Base-by-base conservation (phyloP, 208 protist species). In the Novymonas esmeraldas region DNA sequence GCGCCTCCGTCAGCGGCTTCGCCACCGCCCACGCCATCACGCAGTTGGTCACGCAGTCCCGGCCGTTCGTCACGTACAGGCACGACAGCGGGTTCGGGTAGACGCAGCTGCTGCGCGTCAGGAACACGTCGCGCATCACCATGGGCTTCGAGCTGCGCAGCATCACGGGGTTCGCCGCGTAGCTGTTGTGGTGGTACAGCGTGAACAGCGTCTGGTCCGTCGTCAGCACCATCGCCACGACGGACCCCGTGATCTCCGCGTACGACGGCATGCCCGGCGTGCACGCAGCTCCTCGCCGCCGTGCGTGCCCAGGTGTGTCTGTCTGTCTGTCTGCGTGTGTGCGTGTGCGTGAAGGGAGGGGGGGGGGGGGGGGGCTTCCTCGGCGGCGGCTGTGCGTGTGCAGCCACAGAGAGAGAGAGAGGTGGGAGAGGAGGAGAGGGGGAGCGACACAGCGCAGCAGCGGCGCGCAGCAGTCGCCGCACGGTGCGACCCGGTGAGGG, bases 71-170 rank as follows among this genome's bases (percentile, higher is more conserved):
- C 16, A 94, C 84, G 67, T 93, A 94, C 1, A 96, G 36, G 57
- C 78, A 86, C 0, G 91, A 94, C 9, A 96, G 83, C 41, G 91
- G 91, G 63, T 96, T 96, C 1, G 91, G 91, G 38, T 85, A 78
- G 22, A 79, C 70, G 39, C 58, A 76, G 16, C 31, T 73, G 11
- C 73, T 76, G 33, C 81, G 73, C 2, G 90, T 96, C 26, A 96
- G 70, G 64, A 93, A 96, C 7, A 95, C 74, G 55, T 93, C 85
- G n/a, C 87, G 76, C 84, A 95, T 92, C 44, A 93, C 70, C 82
- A 93, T 87, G 14, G 90, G 85, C 61, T 95, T 95, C 18, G 73
- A 33, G 45, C 82, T 92, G 26, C 87, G 74, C 63, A 93, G 55
- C 78, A 92, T 85, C n/a, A 88, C 82, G 0, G 87, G 70, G 46